phyloP scores from a whole-genome alignment of 2,329 filamentous ascomycete species.

The Chaetomiaceae sp. region DNA sequence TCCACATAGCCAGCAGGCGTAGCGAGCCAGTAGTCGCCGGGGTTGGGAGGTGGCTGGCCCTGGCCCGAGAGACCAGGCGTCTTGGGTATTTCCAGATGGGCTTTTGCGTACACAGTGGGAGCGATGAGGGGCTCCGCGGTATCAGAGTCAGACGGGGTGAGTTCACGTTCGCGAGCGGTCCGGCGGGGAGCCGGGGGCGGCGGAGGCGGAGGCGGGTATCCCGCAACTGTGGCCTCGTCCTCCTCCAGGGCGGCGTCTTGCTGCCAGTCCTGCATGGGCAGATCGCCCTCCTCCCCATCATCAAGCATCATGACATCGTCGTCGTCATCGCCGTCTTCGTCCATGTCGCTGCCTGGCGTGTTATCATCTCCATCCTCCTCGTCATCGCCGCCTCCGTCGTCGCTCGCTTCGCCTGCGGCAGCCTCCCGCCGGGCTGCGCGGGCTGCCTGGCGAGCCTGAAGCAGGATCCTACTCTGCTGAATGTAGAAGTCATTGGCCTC shows the following conservation, averaged over 20 bases:
- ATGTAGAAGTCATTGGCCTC: conserved; percentile 36
- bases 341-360: conserved; percentile 16
- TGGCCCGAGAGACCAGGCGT: conserved; percentile 57
- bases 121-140: conserved; percentile 64
- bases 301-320: conserved; percentile 58
- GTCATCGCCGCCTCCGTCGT: conserved; percentile 44
- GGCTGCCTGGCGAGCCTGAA: conserved; percentile 31
- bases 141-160: conserved; percentile 69
- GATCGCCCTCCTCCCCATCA: conserved; percentile 41
- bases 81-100: conserved; percentile 70
- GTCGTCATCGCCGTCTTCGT: conserved; percentile 44
- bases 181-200: conserved; percentile 36
- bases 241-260: conserved; percentile 66
- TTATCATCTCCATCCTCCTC: conserved; percentile 43
- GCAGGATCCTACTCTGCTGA: conserved; percentile 29
- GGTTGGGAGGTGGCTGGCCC: conserved; percentile 51
- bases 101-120: conserved; percentile 57
- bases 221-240: conserved; percentile 72
- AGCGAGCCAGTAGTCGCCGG: conserved; percentile 81
- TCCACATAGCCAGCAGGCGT: conserved; percentile 67
- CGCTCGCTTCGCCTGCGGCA: conserved; percentile 63
- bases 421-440: conserved; percentile 45
- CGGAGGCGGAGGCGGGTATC: conserved; percentile 64
- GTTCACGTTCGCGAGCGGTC: conserved; percentile 52
- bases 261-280: conserved; percentile 47